phyloP scores from a whole-genome alignment of 2,329 filamentous ascomycete species.

The Beauveria sp. region DNA sequence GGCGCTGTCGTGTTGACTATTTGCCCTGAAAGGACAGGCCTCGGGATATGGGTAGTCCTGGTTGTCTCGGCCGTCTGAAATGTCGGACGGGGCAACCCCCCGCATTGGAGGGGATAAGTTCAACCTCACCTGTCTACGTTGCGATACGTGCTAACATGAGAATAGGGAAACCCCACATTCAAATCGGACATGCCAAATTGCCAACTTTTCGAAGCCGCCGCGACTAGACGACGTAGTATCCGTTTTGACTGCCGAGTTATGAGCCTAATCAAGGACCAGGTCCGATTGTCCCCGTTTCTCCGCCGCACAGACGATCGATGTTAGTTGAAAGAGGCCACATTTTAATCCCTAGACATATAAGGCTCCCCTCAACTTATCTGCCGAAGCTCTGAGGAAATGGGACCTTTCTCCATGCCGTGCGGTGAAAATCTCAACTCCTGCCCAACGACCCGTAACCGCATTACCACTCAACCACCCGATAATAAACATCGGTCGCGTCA shows the following conservation, averaged over 20 bases:
- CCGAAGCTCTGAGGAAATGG: neutral
- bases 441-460: neutral
- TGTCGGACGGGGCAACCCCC: constrained; percentile 42
- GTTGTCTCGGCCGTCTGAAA: constrained; percentile 43
- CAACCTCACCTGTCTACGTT: constrained; percentile 14
- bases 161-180: neutral
- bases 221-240: neutral
- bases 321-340: neutral
- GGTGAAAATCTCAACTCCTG: neutral
- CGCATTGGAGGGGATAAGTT: constrained; percentile 43
- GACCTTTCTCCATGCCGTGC: neutral
- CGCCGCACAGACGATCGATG: neutral
- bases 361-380: neutral
- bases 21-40: constrained; percentile 30
- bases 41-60: constrained; percentile 34
- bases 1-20: constrained; percentile 13
- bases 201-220: too few species aligned
- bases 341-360: neutral
- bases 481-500: neutral
- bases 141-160: neutral
- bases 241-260: neutral
- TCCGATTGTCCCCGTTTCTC: neutral
- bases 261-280: neutral
- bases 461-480: neutral
- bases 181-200: neutral